These are phyloP conservation scores for Geotrichum carabidarum DNA, from an alignment of 1,139 yeast genomes.

Conservation along the genomic window DNA sequence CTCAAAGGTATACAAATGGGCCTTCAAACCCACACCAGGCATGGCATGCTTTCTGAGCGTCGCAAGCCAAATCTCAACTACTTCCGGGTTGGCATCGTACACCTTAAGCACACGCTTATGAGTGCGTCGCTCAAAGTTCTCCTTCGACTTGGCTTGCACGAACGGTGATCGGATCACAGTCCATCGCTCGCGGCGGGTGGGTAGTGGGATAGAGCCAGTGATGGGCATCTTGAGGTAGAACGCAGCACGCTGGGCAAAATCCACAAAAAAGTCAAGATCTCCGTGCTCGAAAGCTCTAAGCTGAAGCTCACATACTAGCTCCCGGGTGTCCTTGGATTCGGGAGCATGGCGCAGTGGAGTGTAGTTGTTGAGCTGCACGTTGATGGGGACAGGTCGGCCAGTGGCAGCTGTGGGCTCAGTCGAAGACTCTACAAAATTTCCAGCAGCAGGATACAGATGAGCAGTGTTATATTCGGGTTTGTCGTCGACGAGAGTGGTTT, in stretches of 20 bases:
- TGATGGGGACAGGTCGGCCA: conserved; percentile 66
- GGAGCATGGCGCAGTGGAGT: conserved; percentile 70
- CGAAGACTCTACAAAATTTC: conserved; percentile 27
- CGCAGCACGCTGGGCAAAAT: conserved; percentile 86
- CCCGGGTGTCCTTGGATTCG: conserved; percentile 60
- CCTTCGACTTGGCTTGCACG: conserved; percentile 90
- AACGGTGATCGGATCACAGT: conserved; percentile 92
- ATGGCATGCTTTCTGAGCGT: conserved; percentile 73
- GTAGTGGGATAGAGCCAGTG: conserved; percentile 61
- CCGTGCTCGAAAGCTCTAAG: conserved; percentile 69
- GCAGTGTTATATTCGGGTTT: conserved; percentile 21
- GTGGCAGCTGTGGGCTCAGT: conserved; percentile 27
- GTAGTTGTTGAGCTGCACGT: conserved; percentile 74
- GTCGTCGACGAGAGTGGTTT: conserved; percentile 23
- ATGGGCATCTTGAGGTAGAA: conserved; percentile 84
- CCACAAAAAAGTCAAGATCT: conserved; percentile 69
- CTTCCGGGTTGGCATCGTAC: conserved; percentile 82
- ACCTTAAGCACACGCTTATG: conserved; percentile 67
- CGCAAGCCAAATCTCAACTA: conserved; percentile 75
- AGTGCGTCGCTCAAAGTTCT: conserved; percentile 87
- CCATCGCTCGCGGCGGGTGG: conserved; percentile 78
- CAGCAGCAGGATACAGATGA: conserved; percentile 28
- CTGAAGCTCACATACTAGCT: conserved; percentile 57
- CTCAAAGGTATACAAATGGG: conserved; percentile 61
- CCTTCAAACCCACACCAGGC: conserved; percentile 78